Evolutionary conservation across 2,329 filamentous ascomycete species (phyloP).

Genomic region (Cryphonectria nitschkei): DNA sequence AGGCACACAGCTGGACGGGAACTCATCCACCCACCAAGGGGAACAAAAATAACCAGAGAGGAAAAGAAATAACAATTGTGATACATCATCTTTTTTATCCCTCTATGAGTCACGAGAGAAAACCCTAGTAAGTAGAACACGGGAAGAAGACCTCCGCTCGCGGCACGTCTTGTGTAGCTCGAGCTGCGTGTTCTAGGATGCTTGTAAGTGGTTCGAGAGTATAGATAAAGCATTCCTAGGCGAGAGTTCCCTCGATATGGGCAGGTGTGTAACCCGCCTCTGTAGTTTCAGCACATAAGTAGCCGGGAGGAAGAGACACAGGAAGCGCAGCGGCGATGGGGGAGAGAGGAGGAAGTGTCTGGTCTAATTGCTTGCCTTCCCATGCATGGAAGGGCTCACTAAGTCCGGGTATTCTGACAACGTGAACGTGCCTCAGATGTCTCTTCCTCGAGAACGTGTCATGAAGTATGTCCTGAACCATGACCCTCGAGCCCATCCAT

Average conservation of each 20-base stretch:
- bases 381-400: too few species aligned
- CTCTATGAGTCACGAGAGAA: not conserved
- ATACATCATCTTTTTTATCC: not conserved
- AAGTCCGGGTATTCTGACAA: not conserved
- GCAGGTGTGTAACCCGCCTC: too few species aligned
- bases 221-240: not conserved
- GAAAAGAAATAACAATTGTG: not conserved
- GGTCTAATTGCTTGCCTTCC: not conserved
- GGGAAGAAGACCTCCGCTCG: not conserved
- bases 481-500: not conserved
- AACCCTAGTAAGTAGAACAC: not conserved
- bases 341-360: too few species aligned
- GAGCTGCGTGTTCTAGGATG: not conserved
- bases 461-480: not conserved
- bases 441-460: not conserved
- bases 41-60: not conserved
- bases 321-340: too few species aligned
- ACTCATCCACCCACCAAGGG: not conserved
- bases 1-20: not conserved
- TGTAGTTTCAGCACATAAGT: too few species aligned
- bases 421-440: not conserved
- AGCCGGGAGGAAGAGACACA: too few species aligned
- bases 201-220: not conserved
- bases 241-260: not conserved
- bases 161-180: not conserved